These are phyloP conservation scores for Posidonia australis DNA, from an alignment of 106 monocot genomes.

Conservation along the genomic window DNA sequence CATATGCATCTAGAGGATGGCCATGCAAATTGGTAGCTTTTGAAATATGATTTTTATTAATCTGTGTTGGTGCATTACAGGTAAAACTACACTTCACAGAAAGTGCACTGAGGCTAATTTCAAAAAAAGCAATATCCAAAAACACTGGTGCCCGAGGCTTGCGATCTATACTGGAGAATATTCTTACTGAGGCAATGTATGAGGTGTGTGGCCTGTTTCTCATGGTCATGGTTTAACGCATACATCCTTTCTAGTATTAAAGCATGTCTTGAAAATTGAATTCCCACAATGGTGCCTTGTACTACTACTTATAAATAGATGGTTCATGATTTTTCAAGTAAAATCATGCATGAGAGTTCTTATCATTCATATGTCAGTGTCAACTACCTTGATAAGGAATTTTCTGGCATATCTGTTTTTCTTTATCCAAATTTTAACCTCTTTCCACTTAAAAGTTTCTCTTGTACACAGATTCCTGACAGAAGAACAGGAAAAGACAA, in stretches of 20 bases:
- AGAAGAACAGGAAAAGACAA: slow-evolving; percentile 47
- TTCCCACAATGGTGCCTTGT: no score
- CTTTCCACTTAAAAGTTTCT: not conserved
- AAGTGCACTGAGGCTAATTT: slow-evolving; percentile 48
- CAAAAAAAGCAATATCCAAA: slow-evolving; percentile 60
- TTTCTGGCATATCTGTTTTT: no score
- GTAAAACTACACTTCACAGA: slow-evolving; percentile 74
- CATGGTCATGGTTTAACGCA: not conserved
- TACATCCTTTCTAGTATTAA: not conserved
- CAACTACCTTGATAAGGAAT: no score
- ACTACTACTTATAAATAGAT: no score
- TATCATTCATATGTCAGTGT: no score
- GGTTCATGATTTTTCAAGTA: no score
- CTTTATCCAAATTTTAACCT: not conserved
- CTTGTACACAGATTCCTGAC: slow-evolving; percentile 61
- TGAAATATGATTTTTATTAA: not conserved
- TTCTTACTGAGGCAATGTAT: slow-evolving; percentile 78
- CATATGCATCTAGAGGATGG: not conserved
- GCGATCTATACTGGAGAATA: slow-evolving; percentile 63
- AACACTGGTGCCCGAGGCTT: slow-evolving; percentile 74
- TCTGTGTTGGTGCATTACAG: slow-evolving; percentile 13
- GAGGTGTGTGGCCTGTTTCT: slow-evolving; percentile 31
- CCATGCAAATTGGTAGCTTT: not conserved
- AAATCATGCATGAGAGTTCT: no score
- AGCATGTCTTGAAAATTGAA: not conserved